These are phyloP conservation scores for Talaromyces sp. DNA, from an alignment of 2,329 filamentous ascomycete species.

Conservation along the genomic window DNA sequence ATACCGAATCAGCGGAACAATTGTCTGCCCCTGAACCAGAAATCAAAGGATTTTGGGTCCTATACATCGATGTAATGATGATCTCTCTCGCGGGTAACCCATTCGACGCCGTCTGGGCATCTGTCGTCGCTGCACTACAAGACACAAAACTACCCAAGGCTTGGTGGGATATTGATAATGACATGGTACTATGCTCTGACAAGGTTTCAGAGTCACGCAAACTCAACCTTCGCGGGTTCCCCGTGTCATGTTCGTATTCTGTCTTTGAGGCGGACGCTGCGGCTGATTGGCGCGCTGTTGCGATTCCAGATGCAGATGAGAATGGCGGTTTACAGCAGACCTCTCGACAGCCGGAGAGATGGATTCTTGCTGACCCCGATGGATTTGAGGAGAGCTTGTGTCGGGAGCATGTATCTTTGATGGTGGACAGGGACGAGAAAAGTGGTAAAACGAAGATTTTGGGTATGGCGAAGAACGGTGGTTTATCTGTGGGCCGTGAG, in stretches of 20 bases:
- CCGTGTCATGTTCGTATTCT: slow-evolving; percentile 73
- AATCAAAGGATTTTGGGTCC: slow-evolving; percentile 85
- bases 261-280: slow-evolving; percentile 66
- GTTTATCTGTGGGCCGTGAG: slow-evolving; percentile 64
- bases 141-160: slow-evolving; percentile 76
- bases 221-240: slow-evolving; percentile 64
- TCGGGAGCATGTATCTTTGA: slow-evolving; percentile 76
- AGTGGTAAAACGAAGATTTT: slow-evolving; percentile 55
- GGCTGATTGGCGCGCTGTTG: slow-evolving; percentile 39
- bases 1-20: slow-evolving; percentile 37
- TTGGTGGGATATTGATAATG: slow-evolving; percentile 78
- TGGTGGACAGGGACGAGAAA: slow-evolving; percentile 61
- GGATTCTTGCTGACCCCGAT: slow-evolving; percentile 87
- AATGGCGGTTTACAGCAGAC: slow-evolving; percentile 47
- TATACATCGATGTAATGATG: slow-evolving; percentile 94
- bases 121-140: slow-evolving; percentile 74
- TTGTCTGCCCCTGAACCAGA: slow-evolving; percentile 39
- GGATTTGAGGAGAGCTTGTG: slow-evolving; percentile 84
- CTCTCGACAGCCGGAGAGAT: slow-evolving; percentile 44
- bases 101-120: slow-evolving; percentile 87
- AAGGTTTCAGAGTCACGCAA: slow-evolving; percentile 53
- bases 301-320: slow-evolving; percentile 41
- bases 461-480: slow-evolving; percentile 80
- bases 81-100: slow-evolving; percentile 89
- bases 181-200: slow-evolving; percentile 73